A percentile compares a stretch with the other conserved stretches of the same genome.
These are phyloP conservation scores for Sporisorium graminicola DNA, from an alignment of 1,284 basidiomycete genomes.

Conservation along the genomic window DNA sequence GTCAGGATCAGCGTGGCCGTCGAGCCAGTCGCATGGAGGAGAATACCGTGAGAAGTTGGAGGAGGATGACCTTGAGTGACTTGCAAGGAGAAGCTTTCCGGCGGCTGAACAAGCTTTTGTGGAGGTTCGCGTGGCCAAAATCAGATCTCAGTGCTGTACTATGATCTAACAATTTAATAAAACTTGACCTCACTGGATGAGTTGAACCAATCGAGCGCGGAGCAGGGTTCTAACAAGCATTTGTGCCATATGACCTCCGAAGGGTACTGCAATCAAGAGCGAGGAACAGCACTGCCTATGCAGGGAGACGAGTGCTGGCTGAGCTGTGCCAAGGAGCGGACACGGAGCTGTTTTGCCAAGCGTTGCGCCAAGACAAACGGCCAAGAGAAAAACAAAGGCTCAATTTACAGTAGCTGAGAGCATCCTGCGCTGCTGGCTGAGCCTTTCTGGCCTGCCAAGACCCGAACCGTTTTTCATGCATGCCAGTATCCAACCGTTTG, in stretches of 20 bases:
- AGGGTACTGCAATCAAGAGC: background rate
- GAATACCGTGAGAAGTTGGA: background rate
- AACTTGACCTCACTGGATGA: background rate
- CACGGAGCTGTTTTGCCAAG: conserved; percentile 32
- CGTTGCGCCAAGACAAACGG: conserved; percentile 31
- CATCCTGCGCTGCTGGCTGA: background rate
- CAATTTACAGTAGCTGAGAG: too few relatives aligned
- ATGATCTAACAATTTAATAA: background rate
- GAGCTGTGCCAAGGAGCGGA: conserved; percentile 24
- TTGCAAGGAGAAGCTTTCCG: background rate
- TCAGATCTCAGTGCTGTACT: background rate
- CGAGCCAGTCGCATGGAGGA: background rate
- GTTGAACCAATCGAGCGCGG: background rate
- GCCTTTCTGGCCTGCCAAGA: background rate
- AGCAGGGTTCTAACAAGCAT: too few relatives aligned
- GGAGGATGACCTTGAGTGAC: background rate
- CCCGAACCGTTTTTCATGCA: conserved; percentile 1
- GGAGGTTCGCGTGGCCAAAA: background rate
- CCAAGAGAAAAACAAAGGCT: conserved; percentile 15
- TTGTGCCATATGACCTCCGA: background rate
- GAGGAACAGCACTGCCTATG: conserved; percentile 7
- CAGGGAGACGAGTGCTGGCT: conserved; percentile 9
- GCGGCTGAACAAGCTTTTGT: background rate
- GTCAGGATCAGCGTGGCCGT: background rate
- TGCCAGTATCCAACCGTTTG: conserved; percentile 4